Evolutionary conservation across 345 rosid species (phyloP).

Genomic region (Hirschfeldia incana): DNA sequence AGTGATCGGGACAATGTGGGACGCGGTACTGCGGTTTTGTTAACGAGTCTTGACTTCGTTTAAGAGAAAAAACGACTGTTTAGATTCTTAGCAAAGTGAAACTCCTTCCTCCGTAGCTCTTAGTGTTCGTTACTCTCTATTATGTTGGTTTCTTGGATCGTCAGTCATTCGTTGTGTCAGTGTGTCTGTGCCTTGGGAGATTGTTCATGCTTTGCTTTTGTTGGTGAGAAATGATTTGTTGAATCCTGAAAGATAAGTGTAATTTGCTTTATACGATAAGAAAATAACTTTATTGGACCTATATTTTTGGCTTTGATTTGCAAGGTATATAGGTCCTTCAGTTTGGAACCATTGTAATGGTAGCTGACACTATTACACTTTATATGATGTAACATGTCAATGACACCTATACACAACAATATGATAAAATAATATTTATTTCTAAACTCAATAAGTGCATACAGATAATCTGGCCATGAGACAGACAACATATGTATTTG

Average conservation of each 20-base stretch:
- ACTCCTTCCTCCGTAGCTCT: background rate
- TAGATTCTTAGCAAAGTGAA: background rate
- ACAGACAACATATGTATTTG: background rate
- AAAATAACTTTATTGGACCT: too few relatives aligned
- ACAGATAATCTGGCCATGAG: conserved; percentile 10
- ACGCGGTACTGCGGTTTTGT: conserved; percentile 7
- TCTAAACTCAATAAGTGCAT: conserved; percentile 12
- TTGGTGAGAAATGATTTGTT: conserved; percentile 4
- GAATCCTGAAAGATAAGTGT: background rate
- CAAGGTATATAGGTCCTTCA: too few relatives aligned
- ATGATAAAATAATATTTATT: background rate
- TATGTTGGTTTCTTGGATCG: background rate
- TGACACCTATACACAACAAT: background rate
- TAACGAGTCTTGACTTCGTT: conserved; percentile 5
- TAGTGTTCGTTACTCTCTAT: background rate
- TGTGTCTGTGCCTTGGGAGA: background rate
- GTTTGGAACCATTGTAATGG: background rate
- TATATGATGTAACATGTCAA: background rate
- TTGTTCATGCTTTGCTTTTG: conserved; percentile 15
- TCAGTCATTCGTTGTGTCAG: background rate
- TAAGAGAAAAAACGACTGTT: background rate
- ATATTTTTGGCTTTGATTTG: too few relatives aligned
- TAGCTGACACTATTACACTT: background rate
- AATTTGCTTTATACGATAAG: background rate
- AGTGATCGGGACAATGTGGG: conserved; percentile 15